These are phyloP conservation scores for Agapanthus africanus DNA, from an alignment of 106 monocot species.

Conservation along the genomic window DNA sequence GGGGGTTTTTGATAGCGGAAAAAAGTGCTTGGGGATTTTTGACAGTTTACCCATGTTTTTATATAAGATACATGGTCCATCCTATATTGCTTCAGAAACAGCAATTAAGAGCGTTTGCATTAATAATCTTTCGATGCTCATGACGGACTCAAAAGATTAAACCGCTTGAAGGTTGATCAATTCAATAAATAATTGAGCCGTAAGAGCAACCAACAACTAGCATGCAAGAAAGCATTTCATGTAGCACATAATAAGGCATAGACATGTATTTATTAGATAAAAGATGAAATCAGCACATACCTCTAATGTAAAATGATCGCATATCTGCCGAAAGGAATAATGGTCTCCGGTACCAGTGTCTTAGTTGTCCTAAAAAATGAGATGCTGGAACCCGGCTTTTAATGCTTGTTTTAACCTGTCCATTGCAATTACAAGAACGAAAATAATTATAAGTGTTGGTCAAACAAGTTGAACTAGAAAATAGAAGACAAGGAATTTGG, in stretches of 20 bases:
- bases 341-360: conserved; percentile 98
- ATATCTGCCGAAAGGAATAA: conserved; percentile 94
- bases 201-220: neutral
- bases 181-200: neutral
- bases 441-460: neutral
- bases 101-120: too few species aligned
- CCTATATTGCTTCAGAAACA: too few species aligned
- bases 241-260: neutral
- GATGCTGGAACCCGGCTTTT: conserved; percentile 66
- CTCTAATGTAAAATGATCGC: conserved; percentile 93
- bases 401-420: conserved; percentile 84
- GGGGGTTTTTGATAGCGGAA: too few species aligned
- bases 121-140: too few species aligned
- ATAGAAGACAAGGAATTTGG: neutral
- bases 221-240: neutral
- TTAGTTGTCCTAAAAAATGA: conserved; percentile 92
- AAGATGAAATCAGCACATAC: conserved; percentile 20
- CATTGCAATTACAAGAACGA: neutral
- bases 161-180: too few species aligned
- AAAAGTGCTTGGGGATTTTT: too few species aligned
- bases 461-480: neutral
- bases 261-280: neutral
- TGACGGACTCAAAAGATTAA: too few species aligned
- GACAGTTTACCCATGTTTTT: too few species aligned
- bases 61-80: too few species aligned